A percentile compares a stretch with the other conserved stretches of the same genome.
Conservation (phyloP, 148 eudicot genomes). For the Fagopyrum esculentum region DNA sequence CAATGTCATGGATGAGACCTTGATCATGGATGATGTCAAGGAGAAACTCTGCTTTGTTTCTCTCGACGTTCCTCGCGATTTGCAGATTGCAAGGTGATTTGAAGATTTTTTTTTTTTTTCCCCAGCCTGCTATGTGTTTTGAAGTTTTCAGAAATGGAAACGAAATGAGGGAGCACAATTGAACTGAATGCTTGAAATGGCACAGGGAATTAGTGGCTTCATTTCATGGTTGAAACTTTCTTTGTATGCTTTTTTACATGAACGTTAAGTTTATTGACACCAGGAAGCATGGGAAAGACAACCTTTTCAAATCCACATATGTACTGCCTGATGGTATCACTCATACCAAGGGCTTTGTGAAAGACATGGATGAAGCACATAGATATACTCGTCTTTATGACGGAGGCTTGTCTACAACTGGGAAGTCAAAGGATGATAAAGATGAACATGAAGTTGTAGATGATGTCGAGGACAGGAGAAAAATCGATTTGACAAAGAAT, state of each 20-base stretch:
- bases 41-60: slow-evolving; percentile 89
- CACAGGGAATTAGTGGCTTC: background rate
- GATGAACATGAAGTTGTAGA: slow-evolving; percentile 29
- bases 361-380: slow-evolving; percentile 66
- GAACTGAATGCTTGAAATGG: background rate
- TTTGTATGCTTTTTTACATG: slow-evolving; percentile 7
- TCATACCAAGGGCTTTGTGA: slow-evolving; percentile 72
- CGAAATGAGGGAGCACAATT: background rate
- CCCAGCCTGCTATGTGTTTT: too few species aligned
- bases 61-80: slow-evolving; percentile 58
- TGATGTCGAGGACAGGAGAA: slow-evolving; percentile 40
- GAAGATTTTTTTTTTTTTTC: background rate
- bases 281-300: slow-evolving; percentile 75
- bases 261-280: background rate
- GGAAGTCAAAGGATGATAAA: slow-evolving; percentile 20
- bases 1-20: slow-evolving; percentile 95
- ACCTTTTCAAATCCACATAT: slow-evolving; percentile 67
- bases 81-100: slow-evolving; percentile 67
- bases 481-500: slow-evolving; percentile 62
- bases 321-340: slow-evolving; percentile 91
- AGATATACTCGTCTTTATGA: slow-evolving; percentile 49
- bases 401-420: slow-evolving; percentile 20
- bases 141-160: background rate
- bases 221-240: background rate
- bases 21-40: slow-evolving; percentile 83